Percentiles rank a stretch among this genome's conserved stretches.
Evolutionary conservation across 2,329 filamentous ascomycete genomes (phyloP).

Genomic region (Phaeophleospora eucalypticola): DNA sequence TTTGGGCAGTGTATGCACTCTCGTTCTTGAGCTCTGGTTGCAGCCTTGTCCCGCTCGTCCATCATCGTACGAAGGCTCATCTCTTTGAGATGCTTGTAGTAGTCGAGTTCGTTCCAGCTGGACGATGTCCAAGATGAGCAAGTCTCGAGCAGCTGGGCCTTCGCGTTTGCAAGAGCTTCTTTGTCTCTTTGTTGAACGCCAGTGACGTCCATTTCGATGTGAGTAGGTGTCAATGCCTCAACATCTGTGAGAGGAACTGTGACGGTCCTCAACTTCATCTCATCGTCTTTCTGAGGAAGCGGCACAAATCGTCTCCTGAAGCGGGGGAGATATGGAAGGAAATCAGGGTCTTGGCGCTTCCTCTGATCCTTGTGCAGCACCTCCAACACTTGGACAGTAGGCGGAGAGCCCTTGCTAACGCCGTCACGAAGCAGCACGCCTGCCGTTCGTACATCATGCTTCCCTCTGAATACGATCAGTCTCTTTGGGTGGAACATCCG

Average conservation of each 20-base stretch:
- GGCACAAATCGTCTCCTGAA: slow-evolving; percentile 66
- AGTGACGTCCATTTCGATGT: slow-evolving; percentile 40
- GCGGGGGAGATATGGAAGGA: slow-evolving; percentile 73
- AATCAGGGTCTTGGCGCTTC: slow-evolving; percentile 73
- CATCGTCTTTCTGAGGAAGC: slow-evolving; percentile 61
- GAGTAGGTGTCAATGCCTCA: slow-evolving; percentile 75
- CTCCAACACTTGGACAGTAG: slow-evolving; percentile 73
- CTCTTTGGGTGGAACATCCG: slow-evolving; percentile 72
- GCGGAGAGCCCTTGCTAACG: slow-evolving; percentile 60
- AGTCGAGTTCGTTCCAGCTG: slow-evolving; percentile 80
- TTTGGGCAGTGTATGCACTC: slow-evolving; percentile 66
- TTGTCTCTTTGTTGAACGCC: slow-evolving; percentile 37
- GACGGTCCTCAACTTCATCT: slow-evolving; percentile 64
- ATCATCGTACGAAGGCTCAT: slow-evolving; percentile 75
- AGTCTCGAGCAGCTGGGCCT: slow-evolving; percentile 64
- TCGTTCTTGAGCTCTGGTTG: slow-evolving; percentile 59
- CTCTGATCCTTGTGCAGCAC: slow-evolving; percentile 60
- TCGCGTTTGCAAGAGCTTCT: slow-evolving; percentile 56
- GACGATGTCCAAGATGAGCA: slow-evolving; percentile 70
- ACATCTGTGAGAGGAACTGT: slow-evolving; percentile 73
- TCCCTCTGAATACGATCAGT: slow-evolving; percentile 71
- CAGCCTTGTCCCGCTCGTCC: slow-evolving; percentile 63
- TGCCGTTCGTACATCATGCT: slow-evolving; percentile 76
- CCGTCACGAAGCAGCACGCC: slow-evolving; percentile 78
- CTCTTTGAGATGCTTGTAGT: slow-evolving; percentile 71